phyloP scores from a whole-genome alignment of 768 basidiomycete species.

The Suillus plorans region DNA sequence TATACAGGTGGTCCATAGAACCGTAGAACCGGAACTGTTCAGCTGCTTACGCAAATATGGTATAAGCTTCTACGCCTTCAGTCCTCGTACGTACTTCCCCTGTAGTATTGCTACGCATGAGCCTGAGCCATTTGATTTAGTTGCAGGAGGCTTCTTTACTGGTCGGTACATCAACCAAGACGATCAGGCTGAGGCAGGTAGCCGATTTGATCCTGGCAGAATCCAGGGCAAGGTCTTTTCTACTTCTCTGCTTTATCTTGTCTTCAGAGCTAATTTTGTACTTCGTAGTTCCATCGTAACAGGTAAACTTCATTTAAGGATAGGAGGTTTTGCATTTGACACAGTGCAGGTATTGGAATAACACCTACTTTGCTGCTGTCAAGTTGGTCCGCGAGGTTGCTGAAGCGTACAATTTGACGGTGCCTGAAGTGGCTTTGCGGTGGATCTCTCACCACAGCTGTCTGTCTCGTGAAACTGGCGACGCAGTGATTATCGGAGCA shows the following conservation, averaged over 20 bases:
- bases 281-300: conserved; percentile 35
- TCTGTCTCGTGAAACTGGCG: conserved; percentile 44
- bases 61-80: conserved; percentile 35
- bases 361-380: conserved; percentile 50
- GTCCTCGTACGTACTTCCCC: conserved; percentile 24
- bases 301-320: conserved; percentile 34
- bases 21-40: conserved; percentile 15
- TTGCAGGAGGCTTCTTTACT: conserved; percentile 42
- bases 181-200: conserved; percentile 46
- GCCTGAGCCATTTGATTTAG: conserved; percentile 14
- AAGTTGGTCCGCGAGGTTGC: conserved; percentile 43
- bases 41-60: conserved; percentile 27
- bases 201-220: conserved; percentile 52
- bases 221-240: conserved; percentile 45
- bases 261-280: neutral
- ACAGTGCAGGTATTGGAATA: conserved; percentile 50
- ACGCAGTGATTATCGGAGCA: conserved; percentile 47
- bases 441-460: conserved; percentile 52
- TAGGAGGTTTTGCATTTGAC: conserved; percentile 1
- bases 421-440: conserved; percentile 46
- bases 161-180: conserved; percentile 35
- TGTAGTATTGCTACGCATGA: neutral
- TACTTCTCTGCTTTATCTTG: neutral
- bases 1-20: neutral
- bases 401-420: conserved; percentile 49